A percentile compares a stretch with the other conserved stretches of the same genome.
These are phyloP conservation scores for Stachybotrys chartarum DNA, from an alignment of 2,329 filamentous ascomycete species.

Conservation along the genomic window DNA sequence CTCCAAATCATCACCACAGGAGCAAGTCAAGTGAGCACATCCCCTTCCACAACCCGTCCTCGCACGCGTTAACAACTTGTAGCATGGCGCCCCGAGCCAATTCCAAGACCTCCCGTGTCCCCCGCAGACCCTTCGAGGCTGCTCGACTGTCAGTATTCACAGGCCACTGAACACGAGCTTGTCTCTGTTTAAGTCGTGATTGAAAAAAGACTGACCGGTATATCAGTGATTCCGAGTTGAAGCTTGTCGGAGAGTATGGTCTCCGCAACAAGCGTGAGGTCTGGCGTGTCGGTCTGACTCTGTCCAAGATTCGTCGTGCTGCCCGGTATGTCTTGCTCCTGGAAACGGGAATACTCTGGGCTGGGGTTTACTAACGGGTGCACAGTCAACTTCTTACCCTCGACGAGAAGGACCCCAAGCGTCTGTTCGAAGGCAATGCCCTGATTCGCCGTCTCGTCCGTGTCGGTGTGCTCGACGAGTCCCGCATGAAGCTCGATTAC, in stretches of 20 bases:
- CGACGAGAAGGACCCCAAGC: slow-evolving; percentile 99
- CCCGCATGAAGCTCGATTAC: slow-evolving; percentile 99
- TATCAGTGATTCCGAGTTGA: slow-evolving; percentile 94
- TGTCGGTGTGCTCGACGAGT: slow-evolving; percentile 99
- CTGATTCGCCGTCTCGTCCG: slow-evolving; percentile 99
- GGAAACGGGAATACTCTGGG: neutral
- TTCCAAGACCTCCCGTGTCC: slow-evolving; percentile 99
- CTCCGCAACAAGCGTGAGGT: slow-evolving; percentile 99
- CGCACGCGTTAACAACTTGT: slow-evolving; percentile 19
- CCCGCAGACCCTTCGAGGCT: slow-evolving; percentile 96
- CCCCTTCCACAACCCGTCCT: neutral
- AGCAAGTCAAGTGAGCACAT: slow-evolving; percentile 32
- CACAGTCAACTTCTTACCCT: slow-evolving; percentile 96
- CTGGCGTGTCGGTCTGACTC: slow-evolving; percentile 98
- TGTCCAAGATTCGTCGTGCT: slow-evolving; percentile 99
- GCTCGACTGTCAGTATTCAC: slow-evolving; percentile 96
- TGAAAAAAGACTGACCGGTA: slow-evolving; percentile 63
- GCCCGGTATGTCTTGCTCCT: slow-evolving; percentile 63
- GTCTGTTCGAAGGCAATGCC: slow-evolving; percentile 99
- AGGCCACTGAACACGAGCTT: slow-evolving; percentile 98
- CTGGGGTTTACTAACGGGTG: neutral
- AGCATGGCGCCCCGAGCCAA: slow-evolving; percentile 56
- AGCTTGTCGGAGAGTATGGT: slow-evolving; percentile 99
- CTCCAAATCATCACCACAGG: slow-evolving; percentile 27
- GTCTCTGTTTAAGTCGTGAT: slow-evolving; percentile 93